A percentile compares a stretch with the other conserved stretches of the same genome.
These are phyloP conservation scores for Ambrosiella beaveri DNA, from an alignment of 2,329 filamentous ascomycete genomes.

Conservation along the genomic window DNA sequence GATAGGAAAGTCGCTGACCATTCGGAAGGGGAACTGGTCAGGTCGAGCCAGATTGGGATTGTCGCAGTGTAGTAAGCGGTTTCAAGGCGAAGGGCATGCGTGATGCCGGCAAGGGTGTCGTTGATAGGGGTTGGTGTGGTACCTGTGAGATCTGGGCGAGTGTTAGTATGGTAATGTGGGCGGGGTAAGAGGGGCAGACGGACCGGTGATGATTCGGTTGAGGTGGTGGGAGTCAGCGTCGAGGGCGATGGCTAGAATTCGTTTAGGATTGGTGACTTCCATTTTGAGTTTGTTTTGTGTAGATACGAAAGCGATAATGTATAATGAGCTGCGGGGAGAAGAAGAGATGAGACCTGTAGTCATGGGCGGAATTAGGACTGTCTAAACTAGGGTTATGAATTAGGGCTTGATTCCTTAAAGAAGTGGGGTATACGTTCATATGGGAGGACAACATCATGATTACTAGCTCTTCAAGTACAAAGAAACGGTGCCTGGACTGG, in stretches of 20 bases:
- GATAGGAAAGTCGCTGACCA: conserved; percentile 44
- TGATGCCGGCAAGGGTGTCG: conserved; percentile 37
- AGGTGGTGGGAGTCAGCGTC: conserved; percentile 30
- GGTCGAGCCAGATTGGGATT: conserved; percentile 51
- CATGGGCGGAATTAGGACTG: not conserved
- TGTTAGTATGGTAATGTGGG: not conserved
- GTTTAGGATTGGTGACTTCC: conserved; percentile 21
- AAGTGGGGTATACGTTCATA: not conserved
- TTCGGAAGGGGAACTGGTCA: conserved; percentile 27
- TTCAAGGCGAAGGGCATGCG: conserved; percentile 36
- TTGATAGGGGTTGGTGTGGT: conserved; percentile 23
- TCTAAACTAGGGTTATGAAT: not conserved
- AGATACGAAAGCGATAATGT: no score
- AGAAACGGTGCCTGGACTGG: no score
- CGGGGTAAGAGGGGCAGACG: not conserved
- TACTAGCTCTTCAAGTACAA: no score
- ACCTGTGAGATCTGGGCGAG: conserved; percentile 34
- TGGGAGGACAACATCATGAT: conserved; percentile 20
- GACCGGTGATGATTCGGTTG: conserved; percentile 36
- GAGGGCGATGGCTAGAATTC: conserved; percentile 41
- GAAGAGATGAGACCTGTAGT: not conserved
- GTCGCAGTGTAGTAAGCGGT: conserved; percentile 44
- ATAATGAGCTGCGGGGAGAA: not conserved
- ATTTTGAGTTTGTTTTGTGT: not conserved
- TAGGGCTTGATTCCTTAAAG: not conserved